Conservation (phyloP, 345 rosid genomes). For the Jatropha curcas region DNA sequence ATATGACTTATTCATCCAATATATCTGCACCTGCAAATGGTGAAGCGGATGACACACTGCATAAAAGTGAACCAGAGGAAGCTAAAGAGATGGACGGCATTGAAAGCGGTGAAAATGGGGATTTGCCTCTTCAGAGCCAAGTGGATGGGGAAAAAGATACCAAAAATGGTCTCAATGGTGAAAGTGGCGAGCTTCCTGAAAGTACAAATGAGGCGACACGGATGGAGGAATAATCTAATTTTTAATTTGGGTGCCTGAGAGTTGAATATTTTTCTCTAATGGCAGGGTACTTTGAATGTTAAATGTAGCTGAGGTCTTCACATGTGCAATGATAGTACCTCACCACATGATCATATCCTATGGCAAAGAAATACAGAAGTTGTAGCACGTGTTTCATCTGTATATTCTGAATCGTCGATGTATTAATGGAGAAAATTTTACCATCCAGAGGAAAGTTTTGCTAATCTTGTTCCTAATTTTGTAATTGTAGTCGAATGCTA, state of each 20-base stretch:
- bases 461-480: no score
- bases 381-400: no score
- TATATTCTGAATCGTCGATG: no score
- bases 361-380: no score
- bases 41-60: slow-evolving; percentile 17
- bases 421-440: no score
- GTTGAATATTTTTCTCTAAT: no score
- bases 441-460: no score
- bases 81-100: slow-evolving; percentile 31
- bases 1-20: slow-evolving; percentile 43
- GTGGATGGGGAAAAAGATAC: slow-evolving; percentile 18
- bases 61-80: slow-evolving; percentile 29
- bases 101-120: slow-evolving; percentile 34
- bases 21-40: slow-evolving; percentile 33
- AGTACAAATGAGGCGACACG: slow-evolving; percentile 25
- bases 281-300: no score
- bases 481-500: no score
- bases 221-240: slow-evolving; percentile 17
- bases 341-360: no score
- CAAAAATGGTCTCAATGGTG: slow-evolving; percentile 21
- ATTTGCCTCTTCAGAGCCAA: slow-evolving; percentile 17
- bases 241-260: neutral
- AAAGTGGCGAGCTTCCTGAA: slow-evolving; percentile 18
- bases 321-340: no score
- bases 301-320: no score